Conservation (phyloP, 306 rosid species). For the Acacia crassicarpa region DNA sequence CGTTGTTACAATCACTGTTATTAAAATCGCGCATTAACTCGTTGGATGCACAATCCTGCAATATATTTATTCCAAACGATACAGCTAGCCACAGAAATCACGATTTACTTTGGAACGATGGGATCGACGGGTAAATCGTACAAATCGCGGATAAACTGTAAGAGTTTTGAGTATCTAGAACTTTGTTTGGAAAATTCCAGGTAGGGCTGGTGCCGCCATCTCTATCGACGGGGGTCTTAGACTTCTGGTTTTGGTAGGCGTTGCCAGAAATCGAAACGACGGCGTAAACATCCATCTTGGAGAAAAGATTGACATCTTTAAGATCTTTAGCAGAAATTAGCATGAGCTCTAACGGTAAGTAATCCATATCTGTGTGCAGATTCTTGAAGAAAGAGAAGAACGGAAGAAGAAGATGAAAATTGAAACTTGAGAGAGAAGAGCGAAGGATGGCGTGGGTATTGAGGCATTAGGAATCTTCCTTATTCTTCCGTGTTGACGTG, state of each 20-base stretch:
- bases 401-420: not conserved
- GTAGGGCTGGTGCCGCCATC: slow-evolving; percentile 54
- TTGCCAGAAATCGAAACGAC: slow-evolving; percentile 66
- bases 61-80: no score
- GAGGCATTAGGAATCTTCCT: not conserved
- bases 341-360: slow-evolving; percentile 53
- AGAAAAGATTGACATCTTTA: slow-evolving; percentile 63
- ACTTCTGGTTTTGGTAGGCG: slow-evolving; percentile 25
- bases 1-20: not conserved
- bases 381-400: not conserved
- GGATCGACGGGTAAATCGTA: no score
- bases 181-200: slow-evolving; percentile 51
- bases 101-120: no score
- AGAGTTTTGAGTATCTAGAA: no score
- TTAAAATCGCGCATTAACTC: no score
- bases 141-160: no score
- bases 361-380: slow-evolving; percentile 37
- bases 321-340: slow-evolving; percentile 72
- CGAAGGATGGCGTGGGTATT: no score
- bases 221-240: slow-evolving; percentile 43
- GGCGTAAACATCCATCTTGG: slow-evolving; percentile 81
- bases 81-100: no score
- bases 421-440: not conserved
- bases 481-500: not conserved
- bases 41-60: no score